These are phyloP conservation scores for Entophlyctis helioformis DNA, from an alignment of 192 early-diverging fungal genomes.

Conservation along the genomic window DNA sequence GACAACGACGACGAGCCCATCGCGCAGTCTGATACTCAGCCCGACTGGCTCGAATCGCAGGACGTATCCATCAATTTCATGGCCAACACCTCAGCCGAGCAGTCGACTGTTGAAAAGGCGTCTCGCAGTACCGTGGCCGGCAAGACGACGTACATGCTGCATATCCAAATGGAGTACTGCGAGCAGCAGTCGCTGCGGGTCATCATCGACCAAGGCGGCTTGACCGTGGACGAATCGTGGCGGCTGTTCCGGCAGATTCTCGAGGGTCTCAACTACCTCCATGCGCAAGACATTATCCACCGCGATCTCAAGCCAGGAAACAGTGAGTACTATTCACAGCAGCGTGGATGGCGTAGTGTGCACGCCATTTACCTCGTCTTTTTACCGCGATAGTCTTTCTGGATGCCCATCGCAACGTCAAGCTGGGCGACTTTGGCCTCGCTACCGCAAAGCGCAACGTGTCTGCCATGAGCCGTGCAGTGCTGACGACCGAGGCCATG, in stretches of 20 bases:
- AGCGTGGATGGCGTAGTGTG: background rate
- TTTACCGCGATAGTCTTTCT: constrained; percentile 20
- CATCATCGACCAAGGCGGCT: constrained; percentile 59
- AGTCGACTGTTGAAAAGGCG: background rate
- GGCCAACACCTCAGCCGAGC: background rate
- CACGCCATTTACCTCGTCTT: no score
- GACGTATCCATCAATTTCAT: background rate
- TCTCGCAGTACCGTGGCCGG: background rate
- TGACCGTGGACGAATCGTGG: constrained; percentile 76
- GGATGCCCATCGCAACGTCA: constrained; percentile 29
- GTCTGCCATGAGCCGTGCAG: no score
- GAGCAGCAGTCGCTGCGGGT: constrained; percentile 84
- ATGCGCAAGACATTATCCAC: constrained; percentile 72
- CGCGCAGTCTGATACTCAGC: constrained; percentile 11
- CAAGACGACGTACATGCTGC: constrained; percentile 29
- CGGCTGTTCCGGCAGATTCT: constrained; percentile 78
- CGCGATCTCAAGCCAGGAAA: constrained; percentile 80
- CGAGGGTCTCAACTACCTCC: constrained; percentile 82
- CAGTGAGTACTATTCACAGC: background rate
- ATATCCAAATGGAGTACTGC: constrained; percentile 99
- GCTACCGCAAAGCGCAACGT: constrained; percentile 15
- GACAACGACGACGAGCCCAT: constrained; percentile 25
- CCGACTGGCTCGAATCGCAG: constrained; percentile 18
- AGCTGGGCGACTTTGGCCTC: constrained; percentile 69
- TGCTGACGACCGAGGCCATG: constrained; percentile 9